Conservation (phyloP, 2,329 filamentous ascomycete genomes). For the Helicocarpus griseus region DNA sequence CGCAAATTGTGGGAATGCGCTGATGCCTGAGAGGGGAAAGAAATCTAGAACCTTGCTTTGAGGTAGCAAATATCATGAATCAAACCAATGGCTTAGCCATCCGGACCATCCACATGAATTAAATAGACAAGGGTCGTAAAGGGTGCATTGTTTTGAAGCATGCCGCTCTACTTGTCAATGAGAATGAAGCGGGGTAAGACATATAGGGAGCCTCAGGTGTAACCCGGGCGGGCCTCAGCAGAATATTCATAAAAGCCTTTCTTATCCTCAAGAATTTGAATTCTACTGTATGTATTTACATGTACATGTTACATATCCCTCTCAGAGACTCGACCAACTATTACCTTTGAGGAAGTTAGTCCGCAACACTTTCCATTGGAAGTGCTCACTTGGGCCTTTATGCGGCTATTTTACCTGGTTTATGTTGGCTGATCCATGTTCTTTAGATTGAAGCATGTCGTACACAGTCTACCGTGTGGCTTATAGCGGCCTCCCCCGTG, state of each 20-base stretch:
- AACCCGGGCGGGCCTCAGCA: not conserved
- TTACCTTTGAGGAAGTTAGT: conserved; percentile 1
- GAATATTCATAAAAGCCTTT: not conserved
- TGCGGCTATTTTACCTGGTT: not conserved
- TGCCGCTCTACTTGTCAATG: no score
- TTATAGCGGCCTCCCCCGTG: conserved; percentile 13
- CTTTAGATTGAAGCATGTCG: conserved; percentile 7
- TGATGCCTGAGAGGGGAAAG: no score
- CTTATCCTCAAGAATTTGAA: not conserved
- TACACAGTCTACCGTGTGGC: conserved; percentile 15
- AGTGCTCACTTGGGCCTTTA: not conserved
- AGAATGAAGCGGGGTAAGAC: no score
- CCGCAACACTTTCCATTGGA: not conserved
- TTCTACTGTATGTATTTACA: not conserved
- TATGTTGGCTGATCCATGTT: not conserved
- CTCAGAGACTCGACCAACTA: not conserved
- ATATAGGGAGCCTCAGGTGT: no score
- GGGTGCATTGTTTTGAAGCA: no score
- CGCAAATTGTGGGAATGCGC: no score
- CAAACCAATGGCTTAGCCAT: no score
- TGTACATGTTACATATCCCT: not conserved
- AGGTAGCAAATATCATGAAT: no score
- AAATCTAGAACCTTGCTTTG: no score
- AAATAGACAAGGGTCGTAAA: no score
- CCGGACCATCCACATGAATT: no score